Evolutionary conservation across 169 alveolate genomes (phyloP), one percentile per base, ranked within the genome.

Genomic region (Pseudocohnilembus persalinus): DNA sequence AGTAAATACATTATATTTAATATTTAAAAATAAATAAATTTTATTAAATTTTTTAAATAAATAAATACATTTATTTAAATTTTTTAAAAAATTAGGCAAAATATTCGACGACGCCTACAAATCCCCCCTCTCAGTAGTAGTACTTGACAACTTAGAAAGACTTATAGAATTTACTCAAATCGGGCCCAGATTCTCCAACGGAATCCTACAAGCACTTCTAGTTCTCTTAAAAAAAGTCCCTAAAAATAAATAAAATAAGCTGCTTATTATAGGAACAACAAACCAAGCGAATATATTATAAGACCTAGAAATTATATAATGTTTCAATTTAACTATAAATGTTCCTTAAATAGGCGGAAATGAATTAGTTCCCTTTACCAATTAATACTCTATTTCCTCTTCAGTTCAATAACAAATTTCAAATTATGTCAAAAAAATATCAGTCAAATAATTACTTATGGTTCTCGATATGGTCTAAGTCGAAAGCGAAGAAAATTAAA

Each of bases 101-200:
- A 97, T 98, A n/a, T 99, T 99, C 89, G 99, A 98, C 80, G 99
- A 98, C 89, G 99, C 99, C n/a, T 99, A 99, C 93, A 98, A 98
- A 89, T 96, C 99, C 33, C 98, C 98, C 30, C 95, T 96, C 65
- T 93, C 96, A 0, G 88, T 94, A 35, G 98, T 99, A 49, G 96
- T 98, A 27, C 95, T 98, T 25, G 99, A 99, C 90, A 98, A 98
- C 89, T 94, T 99, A 74, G 99, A 99, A 91, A 88, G 99, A 76
- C 93, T 99, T 27, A 97, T 98, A 79, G 99, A 98, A 90, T 99
- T 95, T 92, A 96, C 99, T 29, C 98, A 98, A 81, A 96, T 98
- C 73, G 99, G 99, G 29, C 99, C 99, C 74, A 94, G 98, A 85
- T 99, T 99, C 89, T 97, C 99, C 74, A 98, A 99, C 89, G 83